Base-by-base conservation (phyloP, 2,329 filamentous ascomycete genomes). In the Neofusicoccum ribis region DNA sequence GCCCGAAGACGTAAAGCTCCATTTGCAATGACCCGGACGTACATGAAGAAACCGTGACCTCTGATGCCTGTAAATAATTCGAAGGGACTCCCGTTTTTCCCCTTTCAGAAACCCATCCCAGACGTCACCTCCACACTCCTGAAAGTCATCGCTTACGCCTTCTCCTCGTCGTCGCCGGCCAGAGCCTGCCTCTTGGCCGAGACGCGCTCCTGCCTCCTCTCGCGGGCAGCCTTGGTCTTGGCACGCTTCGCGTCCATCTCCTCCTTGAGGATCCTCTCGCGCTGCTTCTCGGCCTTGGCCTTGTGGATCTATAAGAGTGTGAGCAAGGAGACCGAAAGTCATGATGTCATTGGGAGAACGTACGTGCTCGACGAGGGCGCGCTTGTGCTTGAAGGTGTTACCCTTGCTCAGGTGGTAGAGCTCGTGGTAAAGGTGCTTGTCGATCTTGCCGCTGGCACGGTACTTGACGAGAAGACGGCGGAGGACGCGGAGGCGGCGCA, bases 331-430 rank as follows among this genome's bases (percentile, higher is more conserved):
- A 67, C 60, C 63, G 67, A 66, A 72, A 7, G 66, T 75, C 70
- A 76, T 78, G 72, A 77, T 76, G 73, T 76, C 67, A 67, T 59
- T 37, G 68, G 66, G 65, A 65, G 64, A 77, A 92, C 95, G 80
- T 96, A 99, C 95, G 88, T 99, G 95, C 89, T 99, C 95, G 82
- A 99, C 93, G 78, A 99, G 90, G 80, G 93, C 95, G 85, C 95
- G 91, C 93, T 98, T 99, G 92, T 99, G 95, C 93, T 99, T 99
- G 91, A 99, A 99, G 83, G 95, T 94, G 91, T 99, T 99, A 96
- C 95, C 96, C 93, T 99, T 99, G 90, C 91, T 95, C 82, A 96
- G 87, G 85, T 97, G 95, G 89, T 99, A 99, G 75, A 99, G 92
- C 87, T 98, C 93, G 89, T 99, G 95, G 90, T 99, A 99, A 70